Conservation (phyloP, 805 yeast species). For the Candida orba region DNA sequence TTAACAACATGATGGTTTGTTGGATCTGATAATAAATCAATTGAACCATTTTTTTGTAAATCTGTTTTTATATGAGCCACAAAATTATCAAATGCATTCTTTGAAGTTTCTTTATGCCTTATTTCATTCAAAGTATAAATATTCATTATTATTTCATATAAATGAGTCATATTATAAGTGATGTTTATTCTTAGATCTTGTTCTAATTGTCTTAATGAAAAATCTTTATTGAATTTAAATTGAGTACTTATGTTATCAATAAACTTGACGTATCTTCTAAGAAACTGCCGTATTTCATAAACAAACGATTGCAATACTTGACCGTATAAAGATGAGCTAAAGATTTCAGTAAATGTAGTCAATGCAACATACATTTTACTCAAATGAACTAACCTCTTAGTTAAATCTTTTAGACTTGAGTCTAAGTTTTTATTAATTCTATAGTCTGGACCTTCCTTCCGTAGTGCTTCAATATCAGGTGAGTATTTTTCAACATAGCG, state of each 20-base stretch:
- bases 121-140: constrained; percentile 42
- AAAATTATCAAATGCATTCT: constrained; percentile 34
- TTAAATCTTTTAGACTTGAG: constrained; percentile 61
- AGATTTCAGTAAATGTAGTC: constrained; percentile 50
- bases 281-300: constrained; percentile 41
- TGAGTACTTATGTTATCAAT: constrained; percentile 44
- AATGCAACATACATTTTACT: constrained; percentile 63
- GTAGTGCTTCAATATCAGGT: constrained; percentile 32
- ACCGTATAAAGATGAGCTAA: constrained; percentile 54
- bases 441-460: constrained; percentile 67
- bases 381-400: constrained; percentile 48
- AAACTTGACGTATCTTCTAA: constrained; percentile 30
- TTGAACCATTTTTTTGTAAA: constrained; percentile 33
- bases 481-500: constrained; percentile 58
- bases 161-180: constrained; percentile 38
- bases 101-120: constrained; percentile 26
- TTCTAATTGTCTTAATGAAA: constrained; percentile 55
- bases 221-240: constrained; percentile 39
- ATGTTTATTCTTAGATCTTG: constrained; percentile 35
- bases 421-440: constrained; percentile 67
- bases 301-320: constrained; percentile 69
- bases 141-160: constrained; percentile 48
- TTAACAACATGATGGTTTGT: constrained; percentile 49
- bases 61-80: constrained; percentile 34
- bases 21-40: constrained; percentile 47